Evolutionary conservation across 306 rosid species (phyloP).

Genomic region (Malus fusca): DNA sequence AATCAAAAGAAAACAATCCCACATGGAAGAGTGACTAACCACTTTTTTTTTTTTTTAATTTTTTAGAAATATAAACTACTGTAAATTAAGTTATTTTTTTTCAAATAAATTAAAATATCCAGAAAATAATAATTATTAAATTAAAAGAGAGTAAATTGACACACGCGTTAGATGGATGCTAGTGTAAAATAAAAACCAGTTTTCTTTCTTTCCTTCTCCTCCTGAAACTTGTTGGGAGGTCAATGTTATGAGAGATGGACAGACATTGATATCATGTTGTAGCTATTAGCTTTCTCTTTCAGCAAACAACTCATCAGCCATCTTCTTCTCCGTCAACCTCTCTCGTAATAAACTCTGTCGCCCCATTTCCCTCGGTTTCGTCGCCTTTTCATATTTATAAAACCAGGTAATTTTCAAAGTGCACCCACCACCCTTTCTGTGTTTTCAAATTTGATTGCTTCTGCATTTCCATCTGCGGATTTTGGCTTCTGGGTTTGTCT

Average conservation of each 20-base stretch:
- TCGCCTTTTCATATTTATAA: conserved; percentile 14
- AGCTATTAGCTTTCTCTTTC: not conserved
- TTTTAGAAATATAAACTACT: no score
- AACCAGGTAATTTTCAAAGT: conserved; percentile 9
- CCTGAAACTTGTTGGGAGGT: not conserved
- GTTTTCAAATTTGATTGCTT: not conserved
- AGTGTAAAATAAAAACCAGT: not conserved
- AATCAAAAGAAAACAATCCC: no score
- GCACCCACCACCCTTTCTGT: not conserved
- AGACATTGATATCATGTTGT: not conserved
- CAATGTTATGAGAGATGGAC: not conserved
- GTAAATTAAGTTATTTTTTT: no score
- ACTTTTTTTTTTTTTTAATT: no score
- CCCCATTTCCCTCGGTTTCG: conserved; percentile 32
- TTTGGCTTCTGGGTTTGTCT: conserved; percentile 19
- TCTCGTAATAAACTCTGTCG: conserved; percentile 30
- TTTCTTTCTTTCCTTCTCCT: conserved; percentile 4
- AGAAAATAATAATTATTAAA: no score
- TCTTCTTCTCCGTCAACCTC: conserved; percentile 35
- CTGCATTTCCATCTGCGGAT: conserved; percentile 5
- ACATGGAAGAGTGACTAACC: no score
- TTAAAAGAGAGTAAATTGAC: no score
- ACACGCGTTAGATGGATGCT: no score
- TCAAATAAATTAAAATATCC: no score
- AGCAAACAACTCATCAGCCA: conserved; percentile 13